Base-by-base conservation (phyloP, 169 alveolate genomes). In the Perkinsus olseni region DNA sequence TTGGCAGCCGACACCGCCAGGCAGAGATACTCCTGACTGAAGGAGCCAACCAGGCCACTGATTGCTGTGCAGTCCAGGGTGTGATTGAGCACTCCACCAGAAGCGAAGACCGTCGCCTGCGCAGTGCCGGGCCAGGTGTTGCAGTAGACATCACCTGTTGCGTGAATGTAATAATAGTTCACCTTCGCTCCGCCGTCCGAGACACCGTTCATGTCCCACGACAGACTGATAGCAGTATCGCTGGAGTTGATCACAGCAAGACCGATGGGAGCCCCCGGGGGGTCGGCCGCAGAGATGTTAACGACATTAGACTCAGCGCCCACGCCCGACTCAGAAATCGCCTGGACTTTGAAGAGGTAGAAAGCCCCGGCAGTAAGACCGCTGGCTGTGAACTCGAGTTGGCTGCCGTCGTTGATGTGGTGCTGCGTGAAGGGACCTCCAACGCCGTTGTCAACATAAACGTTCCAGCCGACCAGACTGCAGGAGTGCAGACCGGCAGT, bases 321-420 rank as follows among this genome's bases (percentile, higher is more conserved):
- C 1, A 62, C 37, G 13, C 82, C 82, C 82, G 82, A 62, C 82
- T 62, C 82, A 3, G 82, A 62, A 1, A 62, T 62, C n/a, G 93
- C 74, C 39, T 91, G 93, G 38, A 91, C 93, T 38, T 91, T 39
- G 38, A 91, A 91, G 28, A 24, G 74, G 74, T 91, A 91, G 74
- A 39, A 91, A 11, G 39, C 74, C 37, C 74, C 36, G 21, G 82
- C 74, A 36, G 82, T 39, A 21, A 91, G 74, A 8, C 93, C 93
- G 6, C 74, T 38, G 39, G 62, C 74, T 28, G 93, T 91, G 40
- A 38, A 40, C 31, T 91, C 37, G 34, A 62, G 82, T 24, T 28
- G 82, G 31, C 82, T 62, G 82, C 82, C 82, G 31, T 62, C 82
- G 82, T 62, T 24, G 34, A 62, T 28, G 34, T 62, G 17, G 17